Evolutionary conservation across 257 asterid species (phyloP).

Genomic region (Striga asiatica): DNA sequence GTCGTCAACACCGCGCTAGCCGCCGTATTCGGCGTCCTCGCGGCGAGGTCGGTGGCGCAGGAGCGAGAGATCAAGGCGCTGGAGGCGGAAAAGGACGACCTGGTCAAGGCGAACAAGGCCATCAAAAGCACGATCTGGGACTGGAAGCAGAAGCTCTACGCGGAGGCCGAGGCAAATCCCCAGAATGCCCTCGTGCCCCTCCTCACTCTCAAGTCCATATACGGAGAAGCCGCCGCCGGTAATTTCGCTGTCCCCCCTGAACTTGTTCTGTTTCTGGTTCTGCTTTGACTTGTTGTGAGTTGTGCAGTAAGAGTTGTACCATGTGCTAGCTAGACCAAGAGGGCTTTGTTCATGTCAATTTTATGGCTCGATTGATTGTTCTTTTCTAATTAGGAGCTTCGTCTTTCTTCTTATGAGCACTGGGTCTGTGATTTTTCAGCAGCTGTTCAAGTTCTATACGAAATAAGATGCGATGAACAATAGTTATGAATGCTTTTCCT

Average conservation of each 20-base stretch:
- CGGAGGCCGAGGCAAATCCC: slow-evolving; percentile 46
- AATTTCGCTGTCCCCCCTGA: slow-evolving; percentile 13
- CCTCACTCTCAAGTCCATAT: slow-evolving; percentile 64
- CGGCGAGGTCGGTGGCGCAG: background rate
- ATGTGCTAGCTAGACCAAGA: too few relatives aligned
- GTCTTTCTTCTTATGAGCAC: too few relatives aligned
- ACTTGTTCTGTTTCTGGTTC: background rate
- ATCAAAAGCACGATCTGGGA: slow-evolving; percentile 60
- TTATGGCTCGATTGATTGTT: too few relatives aligned
- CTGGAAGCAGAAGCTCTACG: slow-evolving; percentile 73
- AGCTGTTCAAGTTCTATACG: too few relatives aligned
- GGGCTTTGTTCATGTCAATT: too few relatives aligned
- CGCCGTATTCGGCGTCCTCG: background rate
- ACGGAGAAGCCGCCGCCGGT: slow-evolving; percentile 53
- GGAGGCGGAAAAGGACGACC: background rate
- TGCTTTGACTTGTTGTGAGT: background rate
- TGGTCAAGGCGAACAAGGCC: slow-evolving; percentile 19
- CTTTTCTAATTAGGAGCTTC: too few relatives aligned
- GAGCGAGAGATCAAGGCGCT: background rate
- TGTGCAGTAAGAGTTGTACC: background rate
- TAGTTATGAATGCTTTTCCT: too few relatives aligned
- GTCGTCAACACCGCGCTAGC: background rate
- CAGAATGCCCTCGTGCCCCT: slow-evolving; percentile 27
- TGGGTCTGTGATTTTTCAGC: too few relatives aligned
- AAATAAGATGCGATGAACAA: too few relatives aligned